Percentiles rank a stretch among this genome's conserved stretches.
These are phyloP conservation scores for Fusarium robinianum DNA, from an alignment of 2,329 filamentous ascomycete species.

Conservation along the genomic window DNA sequence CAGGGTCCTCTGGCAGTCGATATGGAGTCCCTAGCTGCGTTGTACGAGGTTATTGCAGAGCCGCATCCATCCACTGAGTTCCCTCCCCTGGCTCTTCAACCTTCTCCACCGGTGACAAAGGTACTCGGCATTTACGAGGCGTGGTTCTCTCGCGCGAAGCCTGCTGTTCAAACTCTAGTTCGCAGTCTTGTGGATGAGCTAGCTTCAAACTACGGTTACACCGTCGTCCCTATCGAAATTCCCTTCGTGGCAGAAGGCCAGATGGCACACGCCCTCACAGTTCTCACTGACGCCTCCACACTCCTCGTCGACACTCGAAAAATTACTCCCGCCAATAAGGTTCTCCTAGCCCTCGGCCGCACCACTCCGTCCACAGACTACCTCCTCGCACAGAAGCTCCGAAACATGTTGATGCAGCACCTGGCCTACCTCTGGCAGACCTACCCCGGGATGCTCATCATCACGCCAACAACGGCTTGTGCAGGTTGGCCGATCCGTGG, in stretches of 20 bases:
- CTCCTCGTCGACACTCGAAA: constrained; percentile 52
- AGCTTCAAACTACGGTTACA: constrained; percentile 56
- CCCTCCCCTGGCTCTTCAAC: constrained; percentile 43
- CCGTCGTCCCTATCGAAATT: constrained; percentile 58
- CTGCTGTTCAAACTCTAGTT: constrained; percentile 49
- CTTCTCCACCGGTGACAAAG: constrained; percentile 42
- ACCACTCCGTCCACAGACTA: constrained; percentile 69
- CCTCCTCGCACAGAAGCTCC: constrained; percentile 70
- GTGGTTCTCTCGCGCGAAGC: constrained; percentile 61
- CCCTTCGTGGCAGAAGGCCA: constrained; percentile 67
- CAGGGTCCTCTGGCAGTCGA: constrained; percentile 70
- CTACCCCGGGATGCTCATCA: constrained; percentile 70
- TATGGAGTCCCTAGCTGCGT: constrained; percentile 67
- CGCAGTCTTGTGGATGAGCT: constrained; percentile 57
- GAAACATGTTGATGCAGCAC: constrained; percentile 71
- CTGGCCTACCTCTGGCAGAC: constrained; percentile 67
- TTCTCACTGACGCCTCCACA: constrained; percentile 65
- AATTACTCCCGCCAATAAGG: constrained; percentile 64
- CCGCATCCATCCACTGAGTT: constrained; percentile 66
- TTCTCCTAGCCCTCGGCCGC: constrained; percentile 67
- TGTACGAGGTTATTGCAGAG: constrained; percentile 66
- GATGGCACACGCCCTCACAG: constrained; percentile 73
- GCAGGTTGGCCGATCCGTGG: constrained; percentile 50
- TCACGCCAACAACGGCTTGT: constrained; percentile 68
- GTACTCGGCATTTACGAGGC: constrained; percentile 65